These are phyloP conservation scores for Bacidia gigantensis DNA, from an alignment of 495 filamentous ascomycete species.

Conservation along the genomic window DNA sequence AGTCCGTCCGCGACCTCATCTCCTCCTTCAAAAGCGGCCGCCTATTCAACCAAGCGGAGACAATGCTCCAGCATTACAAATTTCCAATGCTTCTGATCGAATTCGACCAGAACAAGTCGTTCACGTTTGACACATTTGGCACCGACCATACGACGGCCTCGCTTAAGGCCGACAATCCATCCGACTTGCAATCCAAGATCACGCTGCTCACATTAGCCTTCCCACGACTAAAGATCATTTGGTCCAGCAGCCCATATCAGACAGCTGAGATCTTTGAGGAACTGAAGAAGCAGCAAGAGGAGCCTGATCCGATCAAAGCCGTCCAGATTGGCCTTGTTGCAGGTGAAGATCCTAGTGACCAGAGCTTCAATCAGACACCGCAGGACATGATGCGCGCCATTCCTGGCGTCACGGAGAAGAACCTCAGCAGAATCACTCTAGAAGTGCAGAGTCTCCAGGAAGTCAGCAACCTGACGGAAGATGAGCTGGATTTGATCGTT, in stretches of 20 bases:
- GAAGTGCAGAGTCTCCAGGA: constrained; percentile 66
- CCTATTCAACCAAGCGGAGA: constrained; percentile 82
- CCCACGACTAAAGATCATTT: constrained; percentile 77
- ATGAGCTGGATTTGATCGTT: constrained; percentile 56
- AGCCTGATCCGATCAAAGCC: constrained; percentile 82
- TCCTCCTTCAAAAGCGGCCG: constrained; percentile 81
- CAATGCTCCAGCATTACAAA: constrained; percentile 88
- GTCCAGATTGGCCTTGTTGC: constrained; percentile 60
- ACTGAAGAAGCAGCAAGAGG: constrained; percentile 72
- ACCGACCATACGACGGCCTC: constrained; percentile 53
- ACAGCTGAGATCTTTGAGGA: constrained; percentile 94
- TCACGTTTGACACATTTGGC: constrained; percentile 87
- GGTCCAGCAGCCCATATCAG: constrained; percentile 87
- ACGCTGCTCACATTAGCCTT: constrained; percentile 90
- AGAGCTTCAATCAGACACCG: constrained; percentile 49
- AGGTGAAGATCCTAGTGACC: constrained; percentile 42
- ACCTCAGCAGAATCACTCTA: constrained; percentile 51
- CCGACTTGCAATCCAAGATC: constrained; percentile 80
- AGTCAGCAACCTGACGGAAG: constrained; percentile 72
- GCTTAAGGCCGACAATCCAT: constrained; percentile 38
- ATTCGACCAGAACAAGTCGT: constrained; percentile 94
- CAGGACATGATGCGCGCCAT: constrained; percentile 82
- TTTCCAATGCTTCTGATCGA: constrained; percentile 87
- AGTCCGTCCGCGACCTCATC: constrained; percentile 83
- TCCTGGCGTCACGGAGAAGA: constrained; percentile 74